These are phyloP conservation scores for Apium graveolens DNA, from an alignment of 129 eudicot genomes.

Conservation along the genomic window DNA sequence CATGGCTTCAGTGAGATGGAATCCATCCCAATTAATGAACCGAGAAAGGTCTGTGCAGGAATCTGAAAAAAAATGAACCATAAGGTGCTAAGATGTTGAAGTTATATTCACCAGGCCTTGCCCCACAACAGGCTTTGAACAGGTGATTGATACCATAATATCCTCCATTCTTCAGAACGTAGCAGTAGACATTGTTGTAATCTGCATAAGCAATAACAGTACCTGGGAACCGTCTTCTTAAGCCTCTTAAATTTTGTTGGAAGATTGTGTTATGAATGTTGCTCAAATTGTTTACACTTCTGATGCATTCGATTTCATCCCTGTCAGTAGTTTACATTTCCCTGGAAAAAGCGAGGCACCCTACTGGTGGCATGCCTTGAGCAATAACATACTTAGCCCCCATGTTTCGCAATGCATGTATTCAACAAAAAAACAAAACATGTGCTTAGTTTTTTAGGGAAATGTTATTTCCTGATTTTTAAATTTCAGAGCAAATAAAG, in stretches of 20 bases:
- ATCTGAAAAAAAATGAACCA: constrained; percentile 51
- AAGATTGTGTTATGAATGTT: constrained; percentile 46
- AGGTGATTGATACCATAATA: constrained; percentile 49
- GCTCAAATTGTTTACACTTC: constrained; percentile 36
- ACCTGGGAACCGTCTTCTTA: too few species aligned
- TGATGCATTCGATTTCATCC: constrained; percentile 63
- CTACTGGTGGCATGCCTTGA: constrained; percentile 80
- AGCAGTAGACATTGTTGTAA: too few species aligned
- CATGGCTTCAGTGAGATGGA: constrained; percentile 82
- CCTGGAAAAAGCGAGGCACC: constrained; percentile 73
- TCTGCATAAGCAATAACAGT: too few species aligned
- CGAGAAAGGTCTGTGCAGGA: constrained; percentile 53
- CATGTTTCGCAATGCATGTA: constrained; percentile 54
- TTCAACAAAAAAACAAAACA: not conserved
- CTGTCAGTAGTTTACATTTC: constrained; percentile 20
- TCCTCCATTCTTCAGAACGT: too few species aligned
- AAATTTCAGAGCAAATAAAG: too few species aligned
- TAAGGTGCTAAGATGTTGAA: constrained; percentile 36
- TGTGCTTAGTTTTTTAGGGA: too few species aligned
- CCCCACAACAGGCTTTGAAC: constrained; percentile 69
- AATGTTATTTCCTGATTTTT: too few species aligned
- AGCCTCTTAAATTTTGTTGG: too few species aligned
- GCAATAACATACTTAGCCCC: constrained; percentile 76
- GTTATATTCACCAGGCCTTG: constrained; percentile 46
- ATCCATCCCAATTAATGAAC: constrained; percentile 89